Conservation (phyloP, 176 grass and related monocot genomes). For the Luzula sylvatica region DNA sequence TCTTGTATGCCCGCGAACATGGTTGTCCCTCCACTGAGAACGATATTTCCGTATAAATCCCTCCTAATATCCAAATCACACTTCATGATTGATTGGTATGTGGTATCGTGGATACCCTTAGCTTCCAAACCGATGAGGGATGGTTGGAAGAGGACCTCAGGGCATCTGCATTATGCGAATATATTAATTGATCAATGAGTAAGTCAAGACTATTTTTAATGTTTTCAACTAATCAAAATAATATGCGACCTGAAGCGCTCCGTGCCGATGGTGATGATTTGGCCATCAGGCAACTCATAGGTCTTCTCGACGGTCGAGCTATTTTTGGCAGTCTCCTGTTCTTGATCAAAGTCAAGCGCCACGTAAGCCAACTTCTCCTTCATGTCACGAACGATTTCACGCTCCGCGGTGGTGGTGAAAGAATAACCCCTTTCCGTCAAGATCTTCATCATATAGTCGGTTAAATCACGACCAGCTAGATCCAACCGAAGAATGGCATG, state of each 20-base stretch:
- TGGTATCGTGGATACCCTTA: slow-evolving; percentile 67
- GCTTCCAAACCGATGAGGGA: slow-evolving; percentile 74
- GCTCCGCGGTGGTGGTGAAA: slow-evolving; percentile 57
- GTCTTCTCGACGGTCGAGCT: slow-evolving; percentile 69
- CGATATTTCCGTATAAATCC: slow-evolving; percentile 58
- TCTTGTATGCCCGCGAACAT: slow-evolving; percentile 55
- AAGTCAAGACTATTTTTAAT: not conserved
- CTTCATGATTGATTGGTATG: slow-evolving; percentile 95
- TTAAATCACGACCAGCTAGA: slow-evolving; percentile 60
- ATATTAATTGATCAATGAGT: not conserved
- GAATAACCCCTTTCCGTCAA: slow-evolving; percentile 61
- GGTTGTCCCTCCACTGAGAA: slow-evolving; percentile 49
- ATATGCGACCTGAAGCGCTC: slow-evolving; percentile 43
- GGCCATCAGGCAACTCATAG: slow-evolving; percentile 69
- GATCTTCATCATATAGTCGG: slow-evolving; percentile 63
- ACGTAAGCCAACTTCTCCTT: slow-evolving; percentile 74
- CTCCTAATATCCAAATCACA: slow-evolving; percentile 58
- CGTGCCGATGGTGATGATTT: slow-evolving; percentile 62
- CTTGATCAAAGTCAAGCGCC: slow-evolving; percentile 55
- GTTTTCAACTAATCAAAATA: not conserved
- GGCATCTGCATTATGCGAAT: slow-evolving; percentile 25
- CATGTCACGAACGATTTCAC: slow-evolving; percentile 75
- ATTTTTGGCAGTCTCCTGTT: slow-evolving; percentile 61
- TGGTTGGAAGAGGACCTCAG: slow-evolving; percentile 86
- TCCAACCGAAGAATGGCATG: slow-evolving; percentile 73